Evolutionary conservation across 768 basidiomycete species (phyloP).

Genomic region (Arthromyces matolae): DNA sequence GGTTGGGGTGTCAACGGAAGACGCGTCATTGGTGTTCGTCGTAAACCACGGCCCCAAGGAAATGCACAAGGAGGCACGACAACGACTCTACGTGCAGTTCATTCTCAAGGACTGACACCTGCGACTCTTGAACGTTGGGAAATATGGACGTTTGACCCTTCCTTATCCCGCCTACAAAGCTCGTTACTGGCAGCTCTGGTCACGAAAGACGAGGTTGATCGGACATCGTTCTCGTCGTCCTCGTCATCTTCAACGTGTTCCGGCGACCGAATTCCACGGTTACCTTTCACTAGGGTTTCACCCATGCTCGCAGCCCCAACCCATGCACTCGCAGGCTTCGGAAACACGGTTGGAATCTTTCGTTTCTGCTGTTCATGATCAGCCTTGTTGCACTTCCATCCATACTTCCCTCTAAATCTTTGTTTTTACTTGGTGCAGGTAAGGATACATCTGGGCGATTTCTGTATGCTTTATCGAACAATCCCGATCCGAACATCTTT

Average conservation of each 20-base stretch:
- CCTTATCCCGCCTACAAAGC: conserved; percentile 41
- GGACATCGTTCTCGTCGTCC: conserved; percentile 20
- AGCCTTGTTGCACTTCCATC: not conserved
- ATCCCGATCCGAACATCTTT: too few species aligned
- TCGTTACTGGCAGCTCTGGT: conserved; percentile 50
- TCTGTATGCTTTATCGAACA: too few species aligned
- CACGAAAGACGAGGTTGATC: conserved; percentile 15
- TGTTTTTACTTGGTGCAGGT: too few species aligned
- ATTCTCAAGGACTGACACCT: conserved; percentile 47
- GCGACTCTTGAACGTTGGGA: conserved; percentile 81
- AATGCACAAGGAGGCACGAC: conserved; percentile 24
- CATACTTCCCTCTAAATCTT: too few species aligned
- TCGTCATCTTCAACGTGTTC: conserved; percentile 16
- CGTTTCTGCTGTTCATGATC: conserved; percentile 26
- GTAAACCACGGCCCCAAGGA: conserved; percentile 48
- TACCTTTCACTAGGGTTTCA: conserved; percentile 80
- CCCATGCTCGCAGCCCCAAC: conserved; percentile 49
- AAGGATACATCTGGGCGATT: too few species aligned
- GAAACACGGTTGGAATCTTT: conserved; percentile 71
- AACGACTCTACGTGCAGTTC: conserved; percentile 7
- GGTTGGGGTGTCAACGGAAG: conserved; percentile 65
- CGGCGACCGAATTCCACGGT: conserved; percentile 41
- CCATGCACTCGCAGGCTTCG: conserved; percentile 67
- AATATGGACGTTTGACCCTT: conserved; percentile 72
- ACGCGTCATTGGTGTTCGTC: conserved; percentile 66